Conservation (phyloP, 2,329 filamentous ascomycete genomes). For the Fusarium scirpi region DNA sequence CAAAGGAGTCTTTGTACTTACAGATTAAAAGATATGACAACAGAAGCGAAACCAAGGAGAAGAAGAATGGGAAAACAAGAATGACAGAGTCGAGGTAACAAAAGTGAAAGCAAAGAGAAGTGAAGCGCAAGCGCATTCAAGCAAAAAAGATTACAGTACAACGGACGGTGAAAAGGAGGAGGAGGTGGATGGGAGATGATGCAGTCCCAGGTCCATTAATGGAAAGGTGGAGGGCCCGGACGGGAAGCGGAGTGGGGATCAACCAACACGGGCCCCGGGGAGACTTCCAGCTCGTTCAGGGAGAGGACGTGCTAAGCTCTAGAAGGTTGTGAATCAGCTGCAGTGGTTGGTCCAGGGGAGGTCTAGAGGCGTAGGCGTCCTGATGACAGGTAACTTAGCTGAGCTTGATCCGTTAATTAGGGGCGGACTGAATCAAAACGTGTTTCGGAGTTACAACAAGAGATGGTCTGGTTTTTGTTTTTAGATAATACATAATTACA, state of each 20-base stretch:
- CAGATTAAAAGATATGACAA: slow-evolving; percentile 36
- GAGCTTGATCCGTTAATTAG: slow-evolving; percentile 14
- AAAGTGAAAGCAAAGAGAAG: slow-evolving; percentile 37
- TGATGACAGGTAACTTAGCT: slow-evolving; percentile 11
- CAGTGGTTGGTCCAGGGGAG: slow-evolving; percentile 13
- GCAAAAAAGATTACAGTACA: slow-evolving; percentile 33
- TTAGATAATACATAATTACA: slow-evolving; percentile 8
- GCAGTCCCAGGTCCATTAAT: slow-evolving; percentile 23
- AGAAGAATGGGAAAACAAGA: slow-evolving; percentile 29
- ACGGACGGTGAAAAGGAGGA: slow-evolving; percentile 39
- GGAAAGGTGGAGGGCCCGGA: slow-evolving; percentile 21
- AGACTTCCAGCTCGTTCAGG: slow-evolving; percentile 18
- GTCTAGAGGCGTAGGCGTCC: not conserved
- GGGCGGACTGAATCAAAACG: slow-evolving; percentile 31
- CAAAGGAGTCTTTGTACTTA: slow-evolving; percentile 37
- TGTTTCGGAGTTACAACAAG: slow-evolving; percentile 30
- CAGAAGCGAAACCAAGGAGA: slow-evolving; percentile 24
- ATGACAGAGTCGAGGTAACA: slow-evolving; percentile 31
- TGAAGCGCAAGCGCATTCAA: slow-evolving; percentile 43
- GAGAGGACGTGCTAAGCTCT: slow-evolving; percentile 31
- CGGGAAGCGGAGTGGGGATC: slow-evolving; percentile 38
- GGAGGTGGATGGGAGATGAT: slow-evolving; percentile 38
- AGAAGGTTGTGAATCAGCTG: slow-evolving; percentile 33
- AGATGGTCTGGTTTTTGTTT: slow-evolving; percentile 7
- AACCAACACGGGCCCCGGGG: slow-evolving; percentile 20